Base-by-base conservation (phyloP, 2,329 filamentous ascomycete species). In the Cercospora berteroae region DNA sequence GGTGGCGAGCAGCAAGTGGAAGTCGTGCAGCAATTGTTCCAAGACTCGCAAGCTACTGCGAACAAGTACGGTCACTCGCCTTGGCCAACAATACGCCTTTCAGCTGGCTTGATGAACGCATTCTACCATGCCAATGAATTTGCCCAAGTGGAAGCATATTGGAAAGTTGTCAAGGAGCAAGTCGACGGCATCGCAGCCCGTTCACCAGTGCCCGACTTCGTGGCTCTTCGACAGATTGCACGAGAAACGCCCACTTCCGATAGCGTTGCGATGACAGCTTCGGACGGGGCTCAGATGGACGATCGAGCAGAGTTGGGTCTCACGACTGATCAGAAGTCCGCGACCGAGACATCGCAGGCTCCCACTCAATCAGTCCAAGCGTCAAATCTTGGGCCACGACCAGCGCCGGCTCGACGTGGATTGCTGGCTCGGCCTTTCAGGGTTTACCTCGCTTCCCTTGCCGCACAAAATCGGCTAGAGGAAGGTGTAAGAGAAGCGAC, bases 71-170 rank as follows among this genome's bases (percentile, higher is more conserved):
- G 57, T 18, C 29, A 63, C 13, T 31, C 65, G 29, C 48, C 61
- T 13, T 33, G 57, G 29, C 66, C 69, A 12, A 71, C 70, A 2
- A 64, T 76, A 48, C 70, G 69, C 16, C 79, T 94, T 64, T 79
- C 91, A 23, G 83, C 84, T 60, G 84, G 89, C 8, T 79, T 94
- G 66, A 94, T 97, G 90, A 81, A 84, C 23, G 84, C 87, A 0
- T 85, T 91, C 74, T 80, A 87, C 52, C 81, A 83, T 61, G 85
- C 88, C 18, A 79, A 82, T 44, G 83, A 88, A 23, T 85, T 87
- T 71, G 81, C 85, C 5, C 83, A 86, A 61, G 88, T 94, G 20
- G 84, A 87, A 69, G 78, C 84, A 56, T 88, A 87, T 60, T 97
- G 93, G 92, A 72, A 85, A 1, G 77, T 89, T 27, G 84, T 88